phyloP scores from a whole-genome alignment of 1,139 yeast genomes.

The Lodderomyces jiufengensis region DNA sequence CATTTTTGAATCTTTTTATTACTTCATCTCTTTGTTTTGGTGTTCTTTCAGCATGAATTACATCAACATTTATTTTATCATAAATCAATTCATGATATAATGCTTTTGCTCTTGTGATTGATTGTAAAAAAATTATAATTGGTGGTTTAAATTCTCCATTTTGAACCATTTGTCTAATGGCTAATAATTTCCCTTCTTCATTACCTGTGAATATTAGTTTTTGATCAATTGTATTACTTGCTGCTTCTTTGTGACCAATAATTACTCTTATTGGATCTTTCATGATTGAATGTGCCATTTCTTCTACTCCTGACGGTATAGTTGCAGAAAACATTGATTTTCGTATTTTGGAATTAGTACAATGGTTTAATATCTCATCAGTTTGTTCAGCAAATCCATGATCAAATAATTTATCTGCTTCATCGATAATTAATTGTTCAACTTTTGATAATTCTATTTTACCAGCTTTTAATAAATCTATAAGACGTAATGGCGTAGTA shows the following conservation, averaged over 20 bases:
- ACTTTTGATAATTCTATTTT: conserved; percentile 58
- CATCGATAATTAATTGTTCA: conserved; percentile 81
- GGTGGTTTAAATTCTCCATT: conserved; percentile 91
- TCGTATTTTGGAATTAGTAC: conserved; percentile 51
- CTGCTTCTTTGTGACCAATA: conserved; percentile 94
- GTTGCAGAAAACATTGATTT: conserved; percentile 94
- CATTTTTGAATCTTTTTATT: conserved; percentile 78
- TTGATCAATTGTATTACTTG: conserved; percentile 80
- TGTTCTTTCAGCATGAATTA: conserved; percentile 92
- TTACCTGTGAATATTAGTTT: conserved; percentile 82
- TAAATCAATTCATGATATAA: conserved; percentile 86
- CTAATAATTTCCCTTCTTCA: conserved; percentile 91
- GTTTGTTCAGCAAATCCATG: conserved; percentile 90
- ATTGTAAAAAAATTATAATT: conserved; percentile 84
- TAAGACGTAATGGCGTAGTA: conserved; percentile 83
- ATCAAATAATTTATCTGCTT: conserved; percentile 92
- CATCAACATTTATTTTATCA: conserved; percentile 90
- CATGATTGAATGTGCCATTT: conserved; percentile 83
- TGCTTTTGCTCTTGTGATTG: conserved; percentile 92
- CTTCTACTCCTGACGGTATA: conserved; percentile 90
- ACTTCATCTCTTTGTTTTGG: conserved; percentile 84
- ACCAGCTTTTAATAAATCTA: conserved; percentile 68
- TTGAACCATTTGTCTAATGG: conserved; percentile 82
- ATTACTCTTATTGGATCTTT: conserved; percentile 78
- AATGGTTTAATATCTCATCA: conserved; percentile 72